Base-by-base conservation (phyloP, 2,329 filamentous ascomycete genomes). In the Rhynchosporium agropyri region DNA sequence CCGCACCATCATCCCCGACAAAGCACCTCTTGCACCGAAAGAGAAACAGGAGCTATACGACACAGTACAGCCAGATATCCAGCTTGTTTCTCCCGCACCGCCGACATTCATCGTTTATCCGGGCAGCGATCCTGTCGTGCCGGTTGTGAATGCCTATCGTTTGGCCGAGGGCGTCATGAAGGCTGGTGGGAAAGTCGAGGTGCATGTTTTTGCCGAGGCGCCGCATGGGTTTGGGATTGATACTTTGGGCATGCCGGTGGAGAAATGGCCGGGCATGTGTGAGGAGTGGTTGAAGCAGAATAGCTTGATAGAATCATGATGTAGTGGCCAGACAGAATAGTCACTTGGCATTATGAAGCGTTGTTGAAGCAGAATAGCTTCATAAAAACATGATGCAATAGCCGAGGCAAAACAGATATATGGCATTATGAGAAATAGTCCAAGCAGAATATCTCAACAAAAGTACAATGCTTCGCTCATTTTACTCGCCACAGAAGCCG, bases 141-240 rank as follows among this genome's bases (percentile, higher is more conserved):
- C 59, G 38, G 50, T 61, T 20, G 9, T 61, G 29, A 56, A 61
- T 15, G 59, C 59, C 1, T 61, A 61, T 29, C 42, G 50, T 6
- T 15, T 61, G 42, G 31, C 12, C 15, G 50, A 61, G 26, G 59
- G 42, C 1, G 49, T 61, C 26, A 56, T 43, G 31, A 56, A 49
- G 7, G 51, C 50, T 61, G 59, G 59, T 48, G 50, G 59, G 38
- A 31, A 36, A 2, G 59, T 61, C 13, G 59, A 61, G 59, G 38
- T 61, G n/a, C 59, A 61, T 50, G 33, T 56, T 42, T 61, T 61
- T 50, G 28, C 59, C 26, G 51, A 61, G 29, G 59, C 59, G 31
- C 59, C 59, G 9, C 59, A 61, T 56, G 59, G 59, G 2, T 61
- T 61, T 40, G 59, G 40, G 7, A 36, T 61, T 20, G 59, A 61